These are phyloP conservation scores for Fimicolochytrium jonesii DNA, from an alignment of 192 early-diverging fungal genomes.

Conservation along the genomic window DNA sequence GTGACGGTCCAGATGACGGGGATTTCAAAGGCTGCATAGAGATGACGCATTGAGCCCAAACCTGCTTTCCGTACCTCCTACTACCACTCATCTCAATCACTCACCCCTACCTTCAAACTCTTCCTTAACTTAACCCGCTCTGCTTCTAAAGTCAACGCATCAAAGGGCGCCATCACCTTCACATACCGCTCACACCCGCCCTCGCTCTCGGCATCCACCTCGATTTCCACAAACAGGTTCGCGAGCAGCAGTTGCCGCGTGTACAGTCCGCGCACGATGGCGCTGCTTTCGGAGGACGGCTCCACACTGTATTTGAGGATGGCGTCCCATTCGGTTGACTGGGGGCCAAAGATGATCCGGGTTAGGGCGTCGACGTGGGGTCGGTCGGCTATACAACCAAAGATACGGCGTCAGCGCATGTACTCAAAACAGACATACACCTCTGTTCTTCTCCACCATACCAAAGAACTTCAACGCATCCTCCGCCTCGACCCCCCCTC, in stretches of 20 bases:
- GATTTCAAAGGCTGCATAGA: no score
- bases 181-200: constrained; percentile 5
- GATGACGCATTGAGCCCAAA: no score
- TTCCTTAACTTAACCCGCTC: constrained; percentile 3
- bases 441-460: not conserved
- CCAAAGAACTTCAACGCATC: constrained; percentile 6
- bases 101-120: constrained; percentile 4
- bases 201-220: constrained; percentile 7
- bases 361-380: constrained; percentile 7
- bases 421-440: not conserved
- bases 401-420: not conserved
- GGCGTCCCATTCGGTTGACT: constrained; percentile 15
- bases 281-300: not conserved
- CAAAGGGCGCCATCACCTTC: constrained; percentile 16
- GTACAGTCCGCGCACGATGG: not conserved
- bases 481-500: not conserved
- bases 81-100: no score
- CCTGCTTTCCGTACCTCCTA: no score
- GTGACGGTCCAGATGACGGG: no score
- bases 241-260: constrained; percentile 15
- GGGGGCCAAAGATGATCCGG: constrained; percentile 7
- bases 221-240: constrained; percentile 15
- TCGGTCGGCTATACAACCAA: not conserved
- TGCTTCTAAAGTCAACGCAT: constrained; percentile 13
- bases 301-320: constrained; percentile 8